phyloP scores from a whole-genome alignment of 2,329 filamentous ascomycete genomes.

The Aspergillus chevalieri region DNA sequence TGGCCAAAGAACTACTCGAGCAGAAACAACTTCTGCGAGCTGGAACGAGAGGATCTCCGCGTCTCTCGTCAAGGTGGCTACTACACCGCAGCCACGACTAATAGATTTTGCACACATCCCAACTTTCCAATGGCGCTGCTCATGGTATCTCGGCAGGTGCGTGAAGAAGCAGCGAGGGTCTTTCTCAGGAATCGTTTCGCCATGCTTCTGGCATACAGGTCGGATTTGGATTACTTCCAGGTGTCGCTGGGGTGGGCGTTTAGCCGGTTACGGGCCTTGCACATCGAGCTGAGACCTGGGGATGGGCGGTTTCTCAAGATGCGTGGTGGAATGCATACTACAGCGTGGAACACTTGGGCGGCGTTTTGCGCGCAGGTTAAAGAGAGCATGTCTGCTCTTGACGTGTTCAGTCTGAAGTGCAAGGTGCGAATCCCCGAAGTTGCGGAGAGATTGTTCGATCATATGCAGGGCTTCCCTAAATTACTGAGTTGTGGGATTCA shows the following conservation, averaged over 20 bases:
- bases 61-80: slow-evolving; percentile 4
- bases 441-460: too few species aligned
- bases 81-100: slow-evolving; percentile 5
- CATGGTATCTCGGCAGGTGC: slow-evolving; percentile 8
- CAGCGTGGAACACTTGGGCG: slow-evolving; percentile 12
- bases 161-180: slow-evolving; percentile 9
- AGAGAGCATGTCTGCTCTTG: slow-evolving; percentile 15
- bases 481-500: slow-evolving; percentile 15
- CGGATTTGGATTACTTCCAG: slow-evolving; percentile 12
- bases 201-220: slow-evolving; percentile 6
- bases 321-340: slow-evolving; percentile 7
- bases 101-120: slow-evolving; percentile 12
- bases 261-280: slow-evolving; percentile 10
- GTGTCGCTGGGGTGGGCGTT: slow-evolving; percentile 8
- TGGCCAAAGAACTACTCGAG: slow-evolving; percentile 4
- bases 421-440: too few species aligned
- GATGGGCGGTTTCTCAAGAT: slow-evolving; percentile 15
- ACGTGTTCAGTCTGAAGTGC: too few species aligned
- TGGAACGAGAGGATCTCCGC: neutral
- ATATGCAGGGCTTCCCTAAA: too few species aligned
- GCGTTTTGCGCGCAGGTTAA: slow-evolving; percentile 15
- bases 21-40: slow-evolving; percentile 2
- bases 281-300: slow-evolving; percentile 15
- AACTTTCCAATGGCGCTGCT: slow-evolving; percentile 13
- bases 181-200: slow-evolving; percentile 14